Conservation (phyloP, 768 basidiomycete genomes). For the Cystobasidiopsis lactophilus region DNA sequence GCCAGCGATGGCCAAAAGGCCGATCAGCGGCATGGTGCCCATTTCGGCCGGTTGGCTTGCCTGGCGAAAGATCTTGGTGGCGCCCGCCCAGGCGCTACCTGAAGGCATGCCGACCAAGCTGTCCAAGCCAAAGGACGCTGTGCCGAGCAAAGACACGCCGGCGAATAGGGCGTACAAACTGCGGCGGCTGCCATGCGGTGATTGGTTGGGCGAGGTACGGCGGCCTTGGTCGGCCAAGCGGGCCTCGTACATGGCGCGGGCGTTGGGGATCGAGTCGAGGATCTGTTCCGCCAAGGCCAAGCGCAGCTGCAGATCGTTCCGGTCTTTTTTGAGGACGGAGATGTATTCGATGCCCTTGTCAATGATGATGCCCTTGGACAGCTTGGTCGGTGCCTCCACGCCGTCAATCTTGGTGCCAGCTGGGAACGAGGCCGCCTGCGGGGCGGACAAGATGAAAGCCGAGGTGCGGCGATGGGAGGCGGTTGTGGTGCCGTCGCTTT, state of each 20-base stretch:
- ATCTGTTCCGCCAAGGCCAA: neutral
- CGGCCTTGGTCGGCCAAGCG: neutral
- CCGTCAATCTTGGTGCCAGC: neutral
- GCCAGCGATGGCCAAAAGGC: neutral
- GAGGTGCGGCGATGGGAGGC: neutral
- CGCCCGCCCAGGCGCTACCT: neutral
- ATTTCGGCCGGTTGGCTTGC: neutral
- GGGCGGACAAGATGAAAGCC: neutral
- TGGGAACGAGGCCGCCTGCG: neutral
- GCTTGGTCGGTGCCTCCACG: neutral
- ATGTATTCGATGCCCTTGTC: constrained; percentile 2
- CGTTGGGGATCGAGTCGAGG: neutral
- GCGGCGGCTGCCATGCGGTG: neutral
- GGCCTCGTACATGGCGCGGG: neutral
- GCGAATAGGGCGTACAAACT: neutral
- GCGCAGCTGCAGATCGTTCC: neutral
- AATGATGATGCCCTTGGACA: neutral
- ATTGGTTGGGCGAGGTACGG: neutral
- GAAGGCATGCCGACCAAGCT: neutral
- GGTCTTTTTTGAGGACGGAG: neutral
- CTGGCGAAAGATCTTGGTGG: neutral
- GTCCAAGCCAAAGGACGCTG: neutral
- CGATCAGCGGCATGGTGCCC: neutral
- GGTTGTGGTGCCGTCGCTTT: neutral
- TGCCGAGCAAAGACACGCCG: neutral